phyloP scores from a whole-genome alignment of 805 yeast species.

The Metschnikowia noctiluminum region DNA sequence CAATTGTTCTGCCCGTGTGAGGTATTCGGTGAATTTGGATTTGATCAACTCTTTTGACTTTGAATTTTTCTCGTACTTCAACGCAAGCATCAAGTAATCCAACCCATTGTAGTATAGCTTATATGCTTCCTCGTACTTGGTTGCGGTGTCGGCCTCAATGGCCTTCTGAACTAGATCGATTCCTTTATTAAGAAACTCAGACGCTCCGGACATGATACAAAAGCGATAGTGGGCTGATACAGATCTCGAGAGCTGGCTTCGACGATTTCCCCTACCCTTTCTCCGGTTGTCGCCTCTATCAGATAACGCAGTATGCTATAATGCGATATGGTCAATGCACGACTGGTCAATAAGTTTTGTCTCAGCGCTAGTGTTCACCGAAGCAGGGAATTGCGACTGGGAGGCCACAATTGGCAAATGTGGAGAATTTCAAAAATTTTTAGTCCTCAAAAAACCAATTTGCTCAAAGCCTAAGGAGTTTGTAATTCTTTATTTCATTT shows the following conservation, averaged over 20 bases:
- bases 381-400: neutral
- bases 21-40: constrained; percentile 85
- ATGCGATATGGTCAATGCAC: neutral
- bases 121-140: constrained; percentile 91
- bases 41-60: constrained; percentile 85
- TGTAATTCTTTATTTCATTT: no score
- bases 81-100: constrained; percentile 92
- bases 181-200: constrained; percentile 89
- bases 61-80: constrained; percentile 88
- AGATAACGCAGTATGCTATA: neutral
- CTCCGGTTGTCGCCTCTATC: neutral
- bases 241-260: no score
- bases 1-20: constrained; percentile 89
- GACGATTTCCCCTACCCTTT: neutral
- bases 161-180: constrained; percentile 92
- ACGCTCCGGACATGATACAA: constrained; percentile 27
- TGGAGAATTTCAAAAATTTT: no score
- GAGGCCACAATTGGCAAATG: neutral
- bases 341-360: neutral
- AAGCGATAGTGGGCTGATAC: neutral
- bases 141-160: constrained; percentile 87
- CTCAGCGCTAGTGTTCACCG: no score
- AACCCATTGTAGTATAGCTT: constrained; percentile 88
- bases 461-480: no score
- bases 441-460: no score